phyloP scores from a whole-genome alignment of 2,329 filamentous ascomycete species.

The Falciphora oryzae region DNA sequence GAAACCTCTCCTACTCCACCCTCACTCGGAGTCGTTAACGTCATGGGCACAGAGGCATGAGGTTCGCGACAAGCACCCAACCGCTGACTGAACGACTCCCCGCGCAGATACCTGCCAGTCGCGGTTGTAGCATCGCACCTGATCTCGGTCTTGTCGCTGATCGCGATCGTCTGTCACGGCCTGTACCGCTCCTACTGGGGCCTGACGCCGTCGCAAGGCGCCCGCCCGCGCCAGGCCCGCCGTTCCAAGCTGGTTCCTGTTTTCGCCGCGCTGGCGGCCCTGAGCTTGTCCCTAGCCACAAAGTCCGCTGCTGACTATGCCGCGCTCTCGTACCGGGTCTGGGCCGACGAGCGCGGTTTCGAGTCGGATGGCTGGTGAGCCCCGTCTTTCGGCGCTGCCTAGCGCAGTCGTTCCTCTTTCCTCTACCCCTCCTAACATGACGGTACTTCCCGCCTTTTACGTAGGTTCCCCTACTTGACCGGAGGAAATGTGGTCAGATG shows the following conservation, averaged over 20 bases:
- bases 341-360: conserved; percentile 32
- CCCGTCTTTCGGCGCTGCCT: neutral
- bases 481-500: conserved; percentile 39
- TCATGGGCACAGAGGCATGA: neutral
- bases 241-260: conserved; percentile 26
- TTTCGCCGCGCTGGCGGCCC: conserved; percentile 27
- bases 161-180: conserved; percentile 25
- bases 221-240: conserved; percentile 27
- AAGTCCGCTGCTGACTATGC: conserved; percentile 25
- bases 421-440: neutral
- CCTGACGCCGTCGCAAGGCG: conserved; percentile 29
- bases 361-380: conserved; percentile 24
- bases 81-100: too few species aligned
- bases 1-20: neutral
- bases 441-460: neutral
- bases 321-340: conserved; percentile 31
- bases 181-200: conserved; percentile 30
- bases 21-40: conserved; percentile 9
- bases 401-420: too few species aligned
- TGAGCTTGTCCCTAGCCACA: conserved; percentile 23
- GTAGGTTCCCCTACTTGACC: neutral
- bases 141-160: conserved; percentile 25
- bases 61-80: neutral
- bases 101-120: conserved; percentile 26
- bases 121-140: conserved; percentile 24